Conservation (phyloP, 2,329 filamentous ascomycete genomes). For the Ophiostoma sp. region DNA sequence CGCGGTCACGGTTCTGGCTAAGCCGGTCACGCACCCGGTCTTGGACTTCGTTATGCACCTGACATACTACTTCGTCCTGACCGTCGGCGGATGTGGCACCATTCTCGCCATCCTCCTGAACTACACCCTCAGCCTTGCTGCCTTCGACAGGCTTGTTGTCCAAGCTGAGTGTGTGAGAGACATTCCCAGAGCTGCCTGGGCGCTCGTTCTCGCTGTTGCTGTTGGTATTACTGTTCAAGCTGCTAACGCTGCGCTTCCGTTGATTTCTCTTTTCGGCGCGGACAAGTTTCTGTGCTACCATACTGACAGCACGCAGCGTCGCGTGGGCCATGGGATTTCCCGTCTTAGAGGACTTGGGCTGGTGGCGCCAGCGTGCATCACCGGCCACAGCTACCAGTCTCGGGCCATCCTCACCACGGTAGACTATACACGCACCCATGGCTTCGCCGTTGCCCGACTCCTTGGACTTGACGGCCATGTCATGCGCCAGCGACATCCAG, state of each 20-base stretch:
- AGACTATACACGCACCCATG: constrained; percentile 71
- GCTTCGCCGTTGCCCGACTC: constrained; percentile 58
- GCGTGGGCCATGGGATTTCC: constrained; percentile 76
- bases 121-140: not conserved
- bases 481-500: constrained; percentile 64
- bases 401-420: constrained; percentile 47
- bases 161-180: not conserved
- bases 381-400: constrained; percentile 67
- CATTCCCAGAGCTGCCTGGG: not conserved
- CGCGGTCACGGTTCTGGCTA: constrained; percentile 27
- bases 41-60: constrained; percentile 27
- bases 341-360: constrained; percentile 42
- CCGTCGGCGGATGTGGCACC: not conserved
- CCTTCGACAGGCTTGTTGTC: not conserved
- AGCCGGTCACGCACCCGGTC: constrained; percentile 28
- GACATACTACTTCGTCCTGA: constrained; percentile 16
- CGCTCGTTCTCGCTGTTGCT: constrained; percentile 25
- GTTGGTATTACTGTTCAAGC: not conserved
- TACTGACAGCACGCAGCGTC: constrained; percentile 72
- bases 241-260: constrained; percentile 17
- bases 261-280: constrained; percentile 46
- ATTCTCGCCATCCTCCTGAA: not conserved
- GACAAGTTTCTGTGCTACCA: constrained; percentile 67
- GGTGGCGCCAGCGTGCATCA: constrained; percentile 65
- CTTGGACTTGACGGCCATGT: constrained; percentile 56